Conservation (phyloP, 805 yeast genomes). For the Pichia sporocuriosa region DNA sequence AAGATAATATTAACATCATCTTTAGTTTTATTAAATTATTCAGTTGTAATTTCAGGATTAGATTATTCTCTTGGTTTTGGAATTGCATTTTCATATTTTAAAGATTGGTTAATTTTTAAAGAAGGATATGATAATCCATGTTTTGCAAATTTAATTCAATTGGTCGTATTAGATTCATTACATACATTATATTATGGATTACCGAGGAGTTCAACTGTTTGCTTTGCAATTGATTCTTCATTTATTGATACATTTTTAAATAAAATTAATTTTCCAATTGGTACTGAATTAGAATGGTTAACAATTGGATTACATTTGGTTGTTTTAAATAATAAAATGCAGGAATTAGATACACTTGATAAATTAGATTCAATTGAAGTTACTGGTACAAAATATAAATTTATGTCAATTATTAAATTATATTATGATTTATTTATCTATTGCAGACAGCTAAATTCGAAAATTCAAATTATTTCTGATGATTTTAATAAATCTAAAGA, state of each 20-base stretch:
- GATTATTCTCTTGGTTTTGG: conserved; percentile 52
- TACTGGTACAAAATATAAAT: conserved; percentile 21
- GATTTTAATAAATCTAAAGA: conserved; percentile 1
- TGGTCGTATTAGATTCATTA: conserved; percentile 45
- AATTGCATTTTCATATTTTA: conserved; percentile 45
- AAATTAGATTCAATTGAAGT: conserved; percentile 12
- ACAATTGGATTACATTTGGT: conserved; percentile 23
- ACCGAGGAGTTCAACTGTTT: conserved; percentile 23
- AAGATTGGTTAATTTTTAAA: conserved; percentile 48
- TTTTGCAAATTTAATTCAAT: conserved; percentile 36
- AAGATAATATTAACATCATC: conserved; percentile 32
- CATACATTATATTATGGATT: conserved; percentile 47
- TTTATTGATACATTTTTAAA: conserved; percentile 17
- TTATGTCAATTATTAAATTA: conserved; percentile 21
- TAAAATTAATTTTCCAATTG: conserved; percentile 8
- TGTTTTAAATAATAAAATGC: conserved; percentile 15
- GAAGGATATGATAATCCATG: conserved; percentile 18
- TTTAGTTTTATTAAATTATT: conserved; percentile 44
- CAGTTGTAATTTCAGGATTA: conserved; percentile 53
- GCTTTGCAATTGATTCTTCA: conserved; percentile 15
- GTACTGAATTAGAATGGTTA: conserved; percentile 17
- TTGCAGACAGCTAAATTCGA: conserved; percentile 6
- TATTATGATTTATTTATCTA: conserved; percentile 19
- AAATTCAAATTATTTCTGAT: conserved; percentile 2
- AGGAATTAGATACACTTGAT: conserved; percentile 14